phyloP scores from a whole-genome alignment of 2,329 filamentous ascomycete genomes.

The Verticillium zaregamsianum region DNA sequence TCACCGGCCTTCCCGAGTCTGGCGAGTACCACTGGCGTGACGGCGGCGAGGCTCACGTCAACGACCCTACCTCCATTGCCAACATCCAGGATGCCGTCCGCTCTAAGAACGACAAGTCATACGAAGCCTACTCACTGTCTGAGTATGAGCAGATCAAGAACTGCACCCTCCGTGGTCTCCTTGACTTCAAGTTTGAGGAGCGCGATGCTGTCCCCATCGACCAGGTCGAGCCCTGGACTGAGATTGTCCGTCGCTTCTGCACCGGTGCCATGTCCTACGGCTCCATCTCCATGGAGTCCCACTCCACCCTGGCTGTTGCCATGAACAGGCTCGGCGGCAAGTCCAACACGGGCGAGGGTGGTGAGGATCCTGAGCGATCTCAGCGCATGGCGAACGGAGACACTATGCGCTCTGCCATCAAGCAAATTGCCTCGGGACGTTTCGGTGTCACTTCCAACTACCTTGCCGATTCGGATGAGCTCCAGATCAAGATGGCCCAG shows the following conservation, averaged over 20 bases:
- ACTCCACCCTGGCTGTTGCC: slow-evolving; percentile 90
- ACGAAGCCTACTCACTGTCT: slow-evolving; percentile 89
- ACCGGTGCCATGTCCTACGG: slow-evolving; percentile 98
- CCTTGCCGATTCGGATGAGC: slow-evolving; percentile 88
- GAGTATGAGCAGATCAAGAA: slow-evolving; percentile 97
- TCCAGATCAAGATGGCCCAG: slow-evolving; percentile 99
- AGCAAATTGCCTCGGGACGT: slow-evolving; percentile 92
- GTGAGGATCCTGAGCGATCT: slow-evolving; percentile 90
- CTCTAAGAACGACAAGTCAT: slow-evolving; percentile 97
- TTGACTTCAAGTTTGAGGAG: slow-evolving; percentile 95
- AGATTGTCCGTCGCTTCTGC: slow-evolving; percentile 93
- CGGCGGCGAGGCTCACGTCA: slow-evolving; percentile 90
- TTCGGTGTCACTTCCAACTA: slow-evolving; percentile 97
- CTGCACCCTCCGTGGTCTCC: slow-evolving; percentile 87
- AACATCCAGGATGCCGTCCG: slow-evolving; percentile 96
- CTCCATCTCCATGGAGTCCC: slow-evolving; percentile 97
- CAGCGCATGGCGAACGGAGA: slow-evolving; percentile 85
- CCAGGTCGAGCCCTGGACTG: slow-evolving; percentile 96
- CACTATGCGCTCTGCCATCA: slow-evolving; percentile 95
- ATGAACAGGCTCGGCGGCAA: slow-evolving; percentile 97
- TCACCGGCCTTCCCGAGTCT: slow-evolving; percentile 82
- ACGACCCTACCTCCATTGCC: slow-evolving; percentile 90
- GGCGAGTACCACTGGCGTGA: slow-evolving; percentile 99
- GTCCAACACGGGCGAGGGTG: slow-evolving; percentile 96
- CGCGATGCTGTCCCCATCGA: slow-evolving; percentile 83